Conservation (phyloP, 257 asterid genomes). For the Schizonepeta tenuifolia region DNA sequence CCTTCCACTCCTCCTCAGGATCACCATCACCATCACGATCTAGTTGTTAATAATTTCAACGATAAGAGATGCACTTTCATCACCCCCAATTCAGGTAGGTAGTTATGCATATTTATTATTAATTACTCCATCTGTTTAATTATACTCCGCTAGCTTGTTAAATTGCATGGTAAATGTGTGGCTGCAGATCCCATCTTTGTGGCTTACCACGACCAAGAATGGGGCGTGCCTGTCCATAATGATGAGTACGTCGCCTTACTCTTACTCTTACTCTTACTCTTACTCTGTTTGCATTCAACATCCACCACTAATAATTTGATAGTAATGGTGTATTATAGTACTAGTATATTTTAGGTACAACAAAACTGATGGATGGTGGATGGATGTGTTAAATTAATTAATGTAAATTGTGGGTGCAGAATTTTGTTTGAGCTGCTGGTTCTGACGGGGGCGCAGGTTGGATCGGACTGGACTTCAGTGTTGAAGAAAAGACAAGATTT, state of each 20-base stretch:
- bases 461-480: conserved; percentile 84
- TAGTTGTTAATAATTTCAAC: conserved; percentile 19
- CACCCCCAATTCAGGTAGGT: conserved; percentile 83
- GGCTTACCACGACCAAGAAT: conserved; percentile 82
- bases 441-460: conserved; percentile 81
- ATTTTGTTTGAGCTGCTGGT: conserved; percentile 72
- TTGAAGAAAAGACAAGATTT: conserved; percentile 62
- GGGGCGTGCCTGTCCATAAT: conserved; percentile 88
- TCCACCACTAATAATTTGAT: not conserved
- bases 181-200: conserved; percentile 66
- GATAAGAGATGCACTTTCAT: conserved; percentile 74
- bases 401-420: conserved; percentile 35
- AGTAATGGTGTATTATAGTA: too few relatives aligned
- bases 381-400: too few relatives aligned
- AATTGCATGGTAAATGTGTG: not conserved
- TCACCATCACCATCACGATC: not conserved
- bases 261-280: not conserved
- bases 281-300: not conserved
- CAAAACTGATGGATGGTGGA: too few relatives aligned
- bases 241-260: conserved; percentile 54
- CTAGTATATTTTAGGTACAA: too few relatives aligned
- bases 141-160: too few relatives aligned
- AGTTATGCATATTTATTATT: not conserved
- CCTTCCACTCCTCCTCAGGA: not conserved
- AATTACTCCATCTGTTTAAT: too few relatives aligned